Conservation (phyloP, 768 basidiomycete species). For the Pleurotus pulmonarius region DNA sequence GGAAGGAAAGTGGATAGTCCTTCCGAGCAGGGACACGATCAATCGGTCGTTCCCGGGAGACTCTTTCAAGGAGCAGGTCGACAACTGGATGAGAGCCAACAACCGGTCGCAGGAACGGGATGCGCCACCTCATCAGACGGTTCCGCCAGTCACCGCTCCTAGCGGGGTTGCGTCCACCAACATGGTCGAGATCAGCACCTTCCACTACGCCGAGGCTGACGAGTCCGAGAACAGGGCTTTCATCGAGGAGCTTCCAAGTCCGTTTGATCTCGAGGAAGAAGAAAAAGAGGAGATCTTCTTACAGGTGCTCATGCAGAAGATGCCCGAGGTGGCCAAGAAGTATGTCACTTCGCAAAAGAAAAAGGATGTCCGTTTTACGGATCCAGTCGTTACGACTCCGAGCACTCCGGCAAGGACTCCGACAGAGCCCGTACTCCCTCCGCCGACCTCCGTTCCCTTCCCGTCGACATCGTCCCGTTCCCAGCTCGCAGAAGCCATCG, state of each 20-base stretch:
- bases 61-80: not conserved
- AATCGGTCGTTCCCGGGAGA: not conserved
- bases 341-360: slow-evolving; percentile 7
- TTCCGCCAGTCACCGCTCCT: not conserved
- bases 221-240: not conserved
- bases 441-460: not conserved
- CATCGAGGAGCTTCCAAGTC: not conserved
- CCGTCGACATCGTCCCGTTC: not conserved
- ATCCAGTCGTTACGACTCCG: slow-evolving; percentile 10
- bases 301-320: not conserved
- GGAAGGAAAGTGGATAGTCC: not conserved
- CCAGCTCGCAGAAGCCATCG: slow-evolving; percentile 9
- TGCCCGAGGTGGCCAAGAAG: not conserved
- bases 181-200: not conserved
- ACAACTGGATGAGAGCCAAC: not conserved
- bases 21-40: not conserved
- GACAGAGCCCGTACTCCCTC: not conserved
- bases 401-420: not conserved
- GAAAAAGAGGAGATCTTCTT: not conserved
- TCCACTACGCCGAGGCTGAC: no score
- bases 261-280: not conserved
- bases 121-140: not conserved
- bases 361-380: not conserved
- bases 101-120: no score
- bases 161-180: not conserved